phyloP scores from a whole-genome alignment of 1,284 basidiomycete genomes.

The Athelia sp. region DNA sequence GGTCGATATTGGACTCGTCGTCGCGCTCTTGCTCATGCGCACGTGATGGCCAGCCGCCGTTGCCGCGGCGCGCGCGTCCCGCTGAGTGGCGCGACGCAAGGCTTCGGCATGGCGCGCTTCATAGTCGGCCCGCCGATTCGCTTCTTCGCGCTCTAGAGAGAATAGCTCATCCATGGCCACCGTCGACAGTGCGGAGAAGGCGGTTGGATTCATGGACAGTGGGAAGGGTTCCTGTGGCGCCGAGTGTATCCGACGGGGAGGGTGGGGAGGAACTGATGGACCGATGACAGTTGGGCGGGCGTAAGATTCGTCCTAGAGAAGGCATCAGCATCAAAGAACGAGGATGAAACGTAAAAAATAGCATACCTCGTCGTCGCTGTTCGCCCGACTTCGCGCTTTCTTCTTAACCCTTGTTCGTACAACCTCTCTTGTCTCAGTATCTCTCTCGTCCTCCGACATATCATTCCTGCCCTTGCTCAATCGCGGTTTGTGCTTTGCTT shows the following conservation, averaged over 20 bases:
- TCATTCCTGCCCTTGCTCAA: not conserved
- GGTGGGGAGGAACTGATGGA: slow-evolving; percentile 40
- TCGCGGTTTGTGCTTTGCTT: no score
- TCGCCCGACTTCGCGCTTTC: slow-evolving; percentile 71
- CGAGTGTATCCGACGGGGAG: slow-evolving; percentile 35
- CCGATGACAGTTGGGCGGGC: slow-evolving; percentile 60
- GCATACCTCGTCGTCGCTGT: slow-evolving; percentile 75
- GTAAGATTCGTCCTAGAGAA: slow-evolving; percentile 53
- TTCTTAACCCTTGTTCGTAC: slow-evolving; percentile 41
- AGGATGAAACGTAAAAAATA: slow-evolving; percentile 5
- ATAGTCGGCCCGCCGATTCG: slow-evolving; percentile 78
- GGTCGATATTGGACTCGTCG: slow-evolving; percentile 61
- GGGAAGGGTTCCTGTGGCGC: slow-evolving; percentile 25
- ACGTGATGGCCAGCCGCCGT: slow-evolving; percentile 15
- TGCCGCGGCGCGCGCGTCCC: slow-evolving; percentile 13
- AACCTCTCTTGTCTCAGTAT: slow-evolving; percentile 2
- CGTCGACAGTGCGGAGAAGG: slow-evolving; percentile 71
- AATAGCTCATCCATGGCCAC: slow-evolving; percentile 85
- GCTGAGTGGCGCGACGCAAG: slow-evolving; percentile 66
- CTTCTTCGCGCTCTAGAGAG: slow-evolving; percentile 82
- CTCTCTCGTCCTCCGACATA: slow-evolving; percentile 9
- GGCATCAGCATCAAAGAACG: slow-evolving; percentile 9
- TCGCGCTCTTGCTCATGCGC: slow-evolving; percentile 60
- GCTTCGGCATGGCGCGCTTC: slow-evolving; percentile 78
- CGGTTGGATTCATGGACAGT: slow-evolving; percentile 22